Evolutionary conservation across 2,329 filamentous ascomycete genomes (phyloP).

Genomic region (Talaromyces sp.): DNA sequence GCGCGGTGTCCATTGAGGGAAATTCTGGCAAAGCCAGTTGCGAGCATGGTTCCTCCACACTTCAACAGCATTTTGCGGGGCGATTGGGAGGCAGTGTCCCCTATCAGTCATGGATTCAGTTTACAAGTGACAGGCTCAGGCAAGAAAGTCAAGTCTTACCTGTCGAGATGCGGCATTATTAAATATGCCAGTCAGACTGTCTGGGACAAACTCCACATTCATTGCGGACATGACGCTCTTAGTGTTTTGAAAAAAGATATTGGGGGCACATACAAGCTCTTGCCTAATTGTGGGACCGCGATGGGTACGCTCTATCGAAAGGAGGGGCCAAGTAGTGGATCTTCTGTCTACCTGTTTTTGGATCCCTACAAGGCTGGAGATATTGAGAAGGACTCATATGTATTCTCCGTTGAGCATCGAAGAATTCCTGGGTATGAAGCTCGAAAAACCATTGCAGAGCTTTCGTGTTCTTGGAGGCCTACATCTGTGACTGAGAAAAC

Average conservation of each 20-base stretch:
- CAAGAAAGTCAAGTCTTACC: slow-evolving; percentile 39
- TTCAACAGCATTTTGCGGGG: slow-evolving; percentile 39
- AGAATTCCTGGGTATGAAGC: slow-evolving; percentile 51
- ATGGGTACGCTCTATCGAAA: slow-evolving; percentile 58
- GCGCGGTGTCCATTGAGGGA: slow-evolving; percentile 46
- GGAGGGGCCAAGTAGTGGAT: not conserved
- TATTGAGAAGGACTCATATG: slow-evolving; percentile 54
- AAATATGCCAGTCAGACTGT: slow-evolving; percentile 44
- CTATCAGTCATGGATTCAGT: slow-evolving; percentile 37
- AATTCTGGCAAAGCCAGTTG: slow-evolving; percentile 51
- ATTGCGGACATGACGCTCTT: slow-evolving; percentile 31
- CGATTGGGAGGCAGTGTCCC: slow-evolving; percentile 50
- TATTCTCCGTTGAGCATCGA: slow-evolving; percentile 57
- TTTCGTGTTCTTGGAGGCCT: not conserved
- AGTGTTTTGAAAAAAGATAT: slow-evolving; percentile 43
- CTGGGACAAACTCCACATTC: slow-evolving; percentile 48
- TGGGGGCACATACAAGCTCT: slow-evolving; percentile 54
- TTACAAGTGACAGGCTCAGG: slow-evolving; percentile 33
- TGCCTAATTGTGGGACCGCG: slow-evolving; percentile 62
- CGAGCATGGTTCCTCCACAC: slow-evolving; percentile 51
- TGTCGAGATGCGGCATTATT: slow-evolving; percentile 45
- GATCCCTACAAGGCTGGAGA: slow-evolving; percentile 57
- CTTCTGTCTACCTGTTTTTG: slow-evolving; percentile 59
- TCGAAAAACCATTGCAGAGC: slow-evolving; percentile 49
- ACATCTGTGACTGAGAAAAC: too few species aligned